Percentiles rank a stretch among this genome's conserved stretches.
phyloP scores from a whole-genome alignment of 805 yeast genomes.

The Myxozyma melibiosi region DNA sequence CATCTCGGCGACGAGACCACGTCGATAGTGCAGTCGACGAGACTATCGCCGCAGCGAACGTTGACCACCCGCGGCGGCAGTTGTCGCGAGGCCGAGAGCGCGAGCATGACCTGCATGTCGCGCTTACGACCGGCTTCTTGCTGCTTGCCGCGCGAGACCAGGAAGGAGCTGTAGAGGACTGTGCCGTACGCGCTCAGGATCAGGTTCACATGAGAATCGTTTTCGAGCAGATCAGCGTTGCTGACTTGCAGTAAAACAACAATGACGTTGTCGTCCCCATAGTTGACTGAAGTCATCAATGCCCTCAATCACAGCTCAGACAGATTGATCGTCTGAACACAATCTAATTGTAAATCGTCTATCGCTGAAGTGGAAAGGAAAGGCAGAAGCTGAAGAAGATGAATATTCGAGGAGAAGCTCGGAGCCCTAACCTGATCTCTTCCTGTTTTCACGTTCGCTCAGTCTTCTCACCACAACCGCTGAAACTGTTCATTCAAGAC shows the following conservation, averaged over 20 bases:
- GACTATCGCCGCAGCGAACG: not conserved
- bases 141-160: not conserved
- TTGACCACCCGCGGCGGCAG: slow-evolving; percentile 7
- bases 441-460: not conserved
- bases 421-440: not conserved
- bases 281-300: no score
- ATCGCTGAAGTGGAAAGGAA: no score
- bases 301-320: no score
- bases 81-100: not conserved
- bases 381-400: no score
- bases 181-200: slow-evolving; percentile 4
- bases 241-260: slow-evolving; percentile 6
- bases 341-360: no score
- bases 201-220: slow-evolving; percentile 3
- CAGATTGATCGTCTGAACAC: no score
- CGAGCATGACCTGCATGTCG: slow-evolving; percentile 3
- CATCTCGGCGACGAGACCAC: slow-evolving; percentile 6
- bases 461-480: no score
- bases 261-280: not conserved
- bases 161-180: slow-evolving; percentile 2
- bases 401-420: not conserved
- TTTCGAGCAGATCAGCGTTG: not conserved
- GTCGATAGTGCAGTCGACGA: slow-evolving; percentile 1
- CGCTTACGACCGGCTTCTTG: not conserved
- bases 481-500: no score